Base-by-base conservation (phyloP, 257 asterid genomes). In the Leonotis leonurus region DNA sequence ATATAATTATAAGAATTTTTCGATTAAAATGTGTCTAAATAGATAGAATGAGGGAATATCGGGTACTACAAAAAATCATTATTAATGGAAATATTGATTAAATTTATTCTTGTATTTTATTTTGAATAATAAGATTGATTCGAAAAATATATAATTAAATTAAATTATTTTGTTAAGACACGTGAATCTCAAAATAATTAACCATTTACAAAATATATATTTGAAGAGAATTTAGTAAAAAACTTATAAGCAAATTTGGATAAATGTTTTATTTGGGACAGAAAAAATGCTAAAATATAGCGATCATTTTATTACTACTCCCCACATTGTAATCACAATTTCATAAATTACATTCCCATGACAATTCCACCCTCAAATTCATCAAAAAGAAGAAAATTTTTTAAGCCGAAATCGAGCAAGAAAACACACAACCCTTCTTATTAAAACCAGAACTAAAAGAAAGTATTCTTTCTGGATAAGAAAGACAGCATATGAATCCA, bases 391-490 rank as follows among this genome's bases (percentile, higher is more conserved):
- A 2, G 3, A 26, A 3, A 44, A 35, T n/a, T 57, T 55, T 25
- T 40, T 17, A 56, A 39, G 20, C 41, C 14, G 32, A 27, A 67
- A 66, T 63, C 9, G 16, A 40, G 25, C 26, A 32, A 74, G 73
- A 76, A 86, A 83, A 77, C 80, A 83, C 93, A 83, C 66, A 25
- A 60, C 22, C 5, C n/a, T n/a, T n/a, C n/a, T n/a, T n/a, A n/a
- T n/a, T 1, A 4, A 67, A 62, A 39, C 43, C 14, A 24, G 30
- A 33, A 8, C 54, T 43, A 51, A 69, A 33, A 40, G 45, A 16
- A 33, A 51, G 46, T 50, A 50, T 55, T 56, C n/a, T 21, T 56
- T 46, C 40, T 29, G 55, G 82, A 82, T 64, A 74, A 69, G 80
- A 20, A 25, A 35, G 69, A 50, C 70, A 70, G 64, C 57, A 11